Evolutionary conservation across 176 grass and related monocot genomes (phyloP).

Genomic region (Themeda triandra): DNA sequence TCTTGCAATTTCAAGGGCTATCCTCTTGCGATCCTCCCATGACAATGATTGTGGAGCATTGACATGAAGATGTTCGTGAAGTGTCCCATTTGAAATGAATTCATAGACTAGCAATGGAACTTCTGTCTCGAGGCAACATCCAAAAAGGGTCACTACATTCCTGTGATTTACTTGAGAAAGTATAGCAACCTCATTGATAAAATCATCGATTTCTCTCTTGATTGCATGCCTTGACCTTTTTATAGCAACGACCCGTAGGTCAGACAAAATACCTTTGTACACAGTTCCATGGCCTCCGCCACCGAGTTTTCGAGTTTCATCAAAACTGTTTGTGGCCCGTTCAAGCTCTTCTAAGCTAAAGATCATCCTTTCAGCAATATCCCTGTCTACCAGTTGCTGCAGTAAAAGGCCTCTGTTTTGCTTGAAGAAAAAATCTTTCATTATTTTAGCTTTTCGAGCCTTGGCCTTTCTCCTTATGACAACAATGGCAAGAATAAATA

Average conservation of each 20-base stretch:
- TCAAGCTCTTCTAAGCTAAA: constrained; percentile 56
- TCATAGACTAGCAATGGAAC: constrained; percentile 40
- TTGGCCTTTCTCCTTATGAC: constrained; percentile 31
- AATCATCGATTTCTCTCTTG: constrained; percentile 53
- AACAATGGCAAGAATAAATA: constrained; percentile 25
- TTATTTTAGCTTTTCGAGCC: constrained; percentile 26
- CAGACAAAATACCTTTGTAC: constrained; percentile 62
- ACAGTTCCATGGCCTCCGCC: constrained; percentile 50
- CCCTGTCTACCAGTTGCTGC: constrained; percentile 40
- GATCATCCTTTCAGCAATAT: constrained; percentile 65
- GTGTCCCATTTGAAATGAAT: constrained; percentile 60
- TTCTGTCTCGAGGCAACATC: constrained; percentile 63
- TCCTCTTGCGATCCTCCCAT: constrained; percentile 35
- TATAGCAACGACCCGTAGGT: constrained; percentile 49
- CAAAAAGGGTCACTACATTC: constrained; percentile 65
- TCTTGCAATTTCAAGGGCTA: constrained; percentile 44
- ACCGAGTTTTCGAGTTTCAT: constrained; percentile 33
- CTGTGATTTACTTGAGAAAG: constrained; percentile 68
- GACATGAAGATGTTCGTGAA: constrained; percentile 33
- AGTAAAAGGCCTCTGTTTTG: constrained; percentile 54
- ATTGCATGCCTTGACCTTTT: constrained; percentile 57
- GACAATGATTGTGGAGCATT: not conserved
- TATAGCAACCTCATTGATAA: constrained; percentile 67
- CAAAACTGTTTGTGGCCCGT: constrained; percentile 53
- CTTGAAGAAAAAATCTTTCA: constrained; percentile 52